These are phyloP conservation scores for Cardamine occulta DNA, from an alignment of 345 rosid species.

Conservation along the genomic window DNA sequence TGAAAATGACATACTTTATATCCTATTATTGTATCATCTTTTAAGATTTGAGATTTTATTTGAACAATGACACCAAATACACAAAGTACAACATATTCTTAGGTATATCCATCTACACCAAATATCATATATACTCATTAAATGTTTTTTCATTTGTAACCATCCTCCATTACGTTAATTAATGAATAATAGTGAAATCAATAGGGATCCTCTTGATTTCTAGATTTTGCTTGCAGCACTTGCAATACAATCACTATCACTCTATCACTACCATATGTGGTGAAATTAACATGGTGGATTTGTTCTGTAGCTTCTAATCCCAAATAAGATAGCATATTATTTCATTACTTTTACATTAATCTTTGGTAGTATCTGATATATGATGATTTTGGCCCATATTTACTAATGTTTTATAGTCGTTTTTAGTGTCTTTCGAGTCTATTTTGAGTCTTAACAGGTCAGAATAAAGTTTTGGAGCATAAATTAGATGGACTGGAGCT, in stretches of 20 bases:
- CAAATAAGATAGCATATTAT: constrained; percentile 40
- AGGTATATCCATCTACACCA: constrained; percentile 20
- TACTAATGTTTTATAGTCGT: too few relatives aligned
- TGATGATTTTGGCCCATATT: too few relatives aligned
- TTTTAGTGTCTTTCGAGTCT: too few relatives aligned
- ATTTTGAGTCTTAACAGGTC: too few relatives aligned
- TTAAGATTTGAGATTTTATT: constrained; percentile 4
- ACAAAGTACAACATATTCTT: constrained; percentile 8
- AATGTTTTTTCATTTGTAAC: neutral
- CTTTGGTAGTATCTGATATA: neutral
- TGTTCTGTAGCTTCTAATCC: constrained; percentile 72
- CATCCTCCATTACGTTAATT: neutral
- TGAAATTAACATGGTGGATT: constrained; percentile 79
- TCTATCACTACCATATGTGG: neutral
- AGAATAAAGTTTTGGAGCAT: too few relatives aligned
- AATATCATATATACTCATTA: neutral
- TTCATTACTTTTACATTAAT: neutral
- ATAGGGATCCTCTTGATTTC: neutral
- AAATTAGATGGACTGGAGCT: too few relatives aligned
- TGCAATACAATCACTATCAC: neutral
- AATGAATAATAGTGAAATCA: neutral
- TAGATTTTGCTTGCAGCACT: neutral
- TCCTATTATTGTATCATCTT: constrained; percentile 15
- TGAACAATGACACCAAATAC: neutral
- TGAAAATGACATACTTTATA: constrained; percentile 16